These are phyloP conservation scores for Pseudomonodictys pantanalensis DNA, from an alignment of 495 filamentous ascomycete genomes.

Conservation along the genomic window DNA sequence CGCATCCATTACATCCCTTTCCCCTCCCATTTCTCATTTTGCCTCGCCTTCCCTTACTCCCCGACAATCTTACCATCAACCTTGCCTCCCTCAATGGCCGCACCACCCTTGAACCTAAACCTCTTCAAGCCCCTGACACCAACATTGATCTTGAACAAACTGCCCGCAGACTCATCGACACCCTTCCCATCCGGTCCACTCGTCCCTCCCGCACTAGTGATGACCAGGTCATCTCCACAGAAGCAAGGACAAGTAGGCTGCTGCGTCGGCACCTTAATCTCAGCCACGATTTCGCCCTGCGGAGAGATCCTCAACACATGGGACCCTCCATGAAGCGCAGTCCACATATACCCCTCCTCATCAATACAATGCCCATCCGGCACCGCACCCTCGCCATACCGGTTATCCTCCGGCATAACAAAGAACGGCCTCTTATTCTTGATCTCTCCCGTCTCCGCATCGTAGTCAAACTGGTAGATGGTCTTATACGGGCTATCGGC, in stretches of 20 bases:
- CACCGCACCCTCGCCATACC: slow-evolving; percentile 39
- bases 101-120: slow-evolving; percentile 23
- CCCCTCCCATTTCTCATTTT: not conserved
- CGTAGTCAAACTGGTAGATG: slow-evolving; percentile 75
- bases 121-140: slow-evolving; percentile 38
- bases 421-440: slow-evolving; percentile 69
- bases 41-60: not conserved
- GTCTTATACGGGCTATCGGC: slow-evolving; percentile 67
- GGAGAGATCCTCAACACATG: slow-evolving; percentile 40
- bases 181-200: slow-evolving; percentile 37
- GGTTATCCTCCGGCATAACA: slow-evolving; percentile 38
- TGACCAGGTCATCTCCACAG: slow-evolving; percentile 40
- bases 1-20: not conserved
- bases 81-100: slow-evolving; percentile 17
- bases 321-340: slow-evolving; percentile 38
- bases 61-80: slow-evolving; percentile 7
- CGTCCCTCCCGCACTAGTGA: slow-evolving; percentile 42
- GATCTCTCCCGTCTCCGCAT: slow-evolving; percentile 58
- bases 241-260: slow-evolving; percentile 43
- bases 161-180: slow-evolving; percentile 35
- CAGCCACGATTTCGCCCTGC: slow-evolving; percentile 40
- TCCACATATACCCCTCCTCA: slow-evolving; percentile 45
- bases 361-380: slow-evolving; percentile 50
- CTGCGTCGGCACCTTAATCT: slow-evolving; percentile 40
- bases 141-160: slow-evolving; percentile 42